phyloP scores from a whole-genome alignment of 495 filamentous ascomycete genomes.

The Oleoguttula mirabilis region DNA sequence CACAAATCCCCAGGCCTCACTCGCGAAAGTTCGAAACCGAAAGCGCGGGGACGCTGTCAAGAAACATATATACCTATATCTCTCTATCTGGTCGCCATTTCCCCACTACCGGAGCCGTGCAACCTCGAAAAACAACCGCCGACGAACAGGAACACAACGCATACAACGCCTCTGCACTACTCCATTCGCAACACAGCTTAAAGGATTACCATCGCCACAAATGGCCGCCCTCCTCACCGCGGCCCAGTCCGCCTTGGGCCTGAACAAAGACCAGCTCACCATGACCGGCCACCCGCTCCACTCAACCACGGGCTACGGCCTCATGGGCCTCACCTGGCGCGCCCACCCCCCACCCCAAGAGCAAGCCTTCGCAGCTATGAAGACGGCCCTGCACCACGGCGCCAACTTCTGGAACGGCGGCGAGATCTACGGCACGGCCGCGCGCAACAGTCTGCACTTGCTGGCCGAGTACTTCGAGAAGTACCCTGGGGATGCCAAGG shows the following conservation, averaged over 20 bases:
- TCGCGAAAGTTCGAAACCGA: no score
- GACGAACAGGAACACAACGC: no score
- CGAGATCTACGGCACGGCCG: slow-evolving; percentile 64
- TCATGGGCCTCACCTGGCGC: slow-evolving; percentile 62
- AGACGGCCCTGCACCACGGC: slow-evolving; percentile 51
- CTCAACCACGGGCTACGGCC: slow-evolving; percentile 28
- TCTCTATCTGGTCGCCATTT: no score
- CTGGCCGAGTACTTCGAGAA: slow-evolving; percentile 53
- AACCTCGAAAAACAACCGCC: no score
- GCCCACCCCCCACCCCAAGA: slow-evolving; percentile 42
- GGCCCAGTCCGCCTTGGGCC: slow-evolving; percentile 11
- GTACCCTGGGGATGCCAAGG: slow-evolving; percentile 53
- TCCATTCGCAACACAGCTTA: no score
- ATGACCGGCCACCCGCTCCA: slow-evolving; percentile 24
- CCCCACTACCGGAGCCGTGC: no score
- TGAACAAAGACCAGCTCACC: slow-evolving; percentile 7
- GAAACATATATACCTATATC: no score
- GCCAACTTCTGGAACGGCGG: slow-evolving; percentile 72
- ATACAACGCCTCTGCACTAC: no score
- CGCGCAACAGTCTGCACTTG: slow-evolving; percentile 54
- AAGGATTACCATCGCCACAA: no score
- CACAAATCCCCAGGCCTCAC: no score
- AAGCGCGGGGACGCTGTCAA: no score
- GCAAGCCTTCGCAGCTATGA: slow-evolving; percentile 56
- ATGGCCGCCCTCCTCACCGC: slow-evolving; percentile 11